These are phyloP conservation scores for Rhododendron ovatum DNA, from an alignment of 148 eudicot species.

Conservation along the genomic window DNA sequence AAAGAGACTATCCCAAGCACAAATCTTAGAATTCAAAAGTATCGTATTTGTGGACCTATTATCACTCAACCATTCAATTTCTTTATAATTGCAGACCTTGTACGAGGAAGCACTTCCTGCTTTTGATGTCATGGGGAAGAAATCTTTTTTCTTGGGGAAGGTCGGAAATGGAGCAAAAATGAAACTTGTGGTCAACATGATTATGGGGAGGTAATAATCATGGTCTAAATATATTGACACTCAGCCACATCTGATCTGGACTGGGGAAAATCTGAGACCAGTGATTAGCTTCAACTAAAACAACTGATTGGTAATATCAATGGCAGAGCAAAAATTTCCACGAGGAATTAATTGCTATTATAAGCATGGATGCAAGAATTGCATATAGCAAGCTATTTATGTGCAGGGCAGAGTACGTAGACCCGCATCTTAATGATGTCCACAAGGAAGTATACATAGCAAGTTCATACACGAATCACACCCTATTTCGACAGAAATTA, in stretches of 20 bases:
- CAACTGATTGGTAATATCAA: not conserved
- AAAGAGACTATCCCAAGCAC: not conserved
- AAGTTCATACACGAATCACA: not conserved
- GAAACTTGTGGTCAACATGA: slow-evolving; percentile 99
- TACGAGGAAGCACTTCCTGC: slow-evolving; percentile 84
- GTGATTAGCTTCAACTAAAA: not conserved
- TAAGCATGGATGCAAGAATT: not conserved
- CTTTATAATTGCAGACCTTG: slow-evolving; percentile 44
- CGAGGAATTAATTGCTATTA: not conserved
- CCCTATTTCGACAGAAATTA: not conserved
- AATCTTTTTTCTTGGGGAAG: slow-evolving; percentile 85
- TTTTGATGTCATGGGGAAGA: slow-evolving; percentile 92
- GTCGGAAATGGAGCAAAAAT: slow-evolving; percentile 96
- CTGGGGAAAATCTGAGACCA: not conserved
- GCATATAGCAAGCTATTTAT: not conserved
- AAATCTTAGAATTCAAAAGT: not conserved
- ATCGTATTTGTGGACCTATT: not conserved
- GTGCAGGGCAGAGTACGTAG: not conserved
- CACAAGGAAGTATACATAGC: not conserved
- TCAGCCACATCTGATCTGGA: not conserved
- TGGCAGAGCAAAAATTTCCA: not conserved
- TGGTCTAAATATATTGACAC: not conserved
- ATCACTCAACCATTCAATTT: slow-evolving; percentile 5
- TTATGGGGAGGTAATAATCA: slow-evolving; percentile 83
- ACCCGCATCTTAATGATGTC: not conserved